Evolutionary conservation across 306 rosid species (phyloP), one percentile per base, ranked within the genome.

Genomic region (Quercus agrifolia): DNA sequence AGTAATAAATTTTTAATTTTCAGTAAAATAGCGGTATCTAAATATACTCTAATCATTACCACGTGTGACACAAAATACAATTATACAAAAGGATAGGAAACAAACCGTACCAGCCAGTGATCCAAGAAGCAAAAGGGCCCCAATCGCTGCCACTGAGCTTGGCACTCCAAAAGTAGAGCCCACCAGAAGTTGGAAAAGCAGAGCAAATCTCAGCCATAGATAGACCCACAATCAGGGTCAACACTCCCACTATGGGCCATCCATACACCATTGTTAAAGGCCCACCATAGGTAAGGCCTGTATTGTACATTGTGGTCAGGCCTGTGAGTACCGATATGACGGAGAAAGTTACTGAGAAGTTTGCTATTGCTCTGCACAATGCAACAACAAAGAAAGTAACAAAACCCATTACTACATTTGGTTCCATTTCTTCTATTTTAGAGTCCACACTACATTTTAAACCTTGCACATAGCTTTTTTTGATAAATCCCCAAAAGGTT

Each of bases 131-230:
- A n/a, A 81, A 72, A 41, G 88, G 84, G 4, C 86, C 88, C 81
- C 79, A 76, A 0, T 68, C 66, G 13, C 27, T 0, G 20, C 86
- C 86, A 15, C 78, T 30, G 71, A 87, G 81, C 79, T 68, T 78
- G 70, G 88, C 82, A 18, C 90, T 87, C 90, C 90, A 84, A 55
- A 87, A 87, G 78, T 83, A 86, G n/a, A 86, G 90, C 41, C 90
- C 90, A 71, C 84, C 87, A 18, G 87, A 83, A 78, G 90, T 86
- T 25, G 87, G 90, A 49, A 25, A 84, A 20, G 90, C 84, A 18
- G 90, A 87, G 54, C 88, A 87, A 77, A 87, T 84, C 84, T 87
- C 88, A 5, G 90, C 87, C 86, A 87, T 78, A 1, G 90, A 75
- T 0, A 76, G 44, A 7, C 88, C 90, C 75, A 87, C 90, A 0